Evolutionary conservation across 371 early-diverging fungal genomes (phyloP).

Genomic region (Lichtheimia ornata): DNA sequence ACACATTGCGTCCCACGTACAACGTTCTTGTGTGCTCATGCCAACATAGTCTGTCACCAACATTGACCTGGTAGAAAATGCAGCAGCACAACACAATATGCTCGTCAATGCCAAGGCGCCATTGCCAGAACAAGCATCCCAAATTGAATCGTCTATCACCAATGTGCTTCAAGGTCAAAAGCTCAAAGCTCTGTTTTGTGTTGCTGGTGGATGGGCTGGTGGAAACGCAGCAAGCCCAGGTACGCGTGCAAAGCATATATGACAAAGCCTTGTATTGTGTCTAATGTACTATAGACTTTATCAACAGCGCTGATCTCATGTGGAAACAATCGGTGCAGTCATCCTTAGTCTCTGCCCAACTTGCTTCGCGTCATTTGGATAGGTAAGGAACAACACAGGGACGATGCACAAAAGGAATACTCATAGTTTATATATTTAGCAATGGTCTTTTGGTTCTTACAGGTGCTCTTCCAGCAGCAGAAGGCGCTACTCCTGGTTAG

Average conservation of each 20-base stretch:
- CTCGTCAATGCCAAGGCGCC: conserved; percentile 43
- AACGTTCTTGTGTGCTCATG: background rate
- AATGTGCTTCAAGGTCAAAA: conserved; percentile 45
- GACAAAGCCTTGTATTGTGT: background rate
- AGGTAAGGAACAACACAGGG: conserved; percentile 42
- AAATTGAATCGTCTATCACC: conserved; percentile 44
- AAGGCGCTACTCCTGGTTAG: conserved; percentile 69
- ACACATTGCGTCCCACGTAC: background rate
- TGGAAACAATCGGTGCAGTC: conserved; percentile 81
- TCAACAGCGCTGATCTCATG: conserved; percentile 74
- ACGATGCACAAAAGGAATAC: conserved; percentile 2
- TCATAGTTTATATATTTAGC: conserved; percentile 16
- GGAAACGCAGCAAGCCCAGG: conserved; percentile 81
- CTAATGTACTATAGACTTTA: conserved; percentile 54
- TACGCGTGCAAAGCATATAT: conserved; percentile 22
- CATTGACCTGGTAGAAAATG: conserved; percentile 76
- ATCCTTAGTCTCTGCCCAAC: conserved; percentile 78
- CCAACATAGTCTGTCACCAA: conserved; percentile 69
- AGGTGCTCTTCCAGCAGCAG: conserved; percentile 77
- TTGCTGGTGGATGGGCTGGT: conserved; percentile 97
- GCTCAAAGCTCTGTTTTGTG: conserved; percentile 86
- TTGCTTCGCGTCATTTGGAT: conserved; percentile 79
- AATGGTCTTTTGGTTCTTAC: conserved; percentile 83
- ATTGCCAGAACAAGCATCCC: conserved; percentile 63
- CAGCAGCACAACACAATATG: conserved; percentile 75